These are phyloP conservation scores for Cladosporium sp. DNA, from an alignment of 2,329 filamentous ascomycete genomes.

Conservation along the genomic window DNA sequence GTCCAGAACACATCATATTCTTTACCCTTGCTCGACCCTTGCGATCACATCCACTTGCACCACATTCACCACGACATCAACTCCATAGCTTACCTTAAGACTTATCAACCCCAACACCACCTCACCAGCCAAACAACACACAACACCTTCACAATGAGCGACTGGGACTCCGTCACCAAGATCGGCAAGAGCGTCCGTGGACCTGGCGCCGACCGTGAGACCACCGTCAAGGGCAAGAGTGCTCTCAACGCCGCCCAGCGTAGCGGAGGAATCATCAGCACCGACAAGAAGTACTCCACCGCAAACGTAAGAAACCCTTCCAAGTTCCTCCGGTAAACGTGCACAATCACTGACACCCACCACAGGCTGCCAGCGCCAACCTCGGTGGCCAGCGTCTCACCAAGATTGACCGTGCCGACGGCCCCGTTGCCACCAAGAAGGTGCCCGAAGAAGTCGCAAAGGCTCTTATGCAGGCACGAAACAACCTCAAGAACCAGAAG, in stretches of 20 bases:
- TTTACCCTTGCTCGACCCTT: constrained; percentile 1
- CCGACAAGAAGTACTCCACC: constrained; percentile 85
- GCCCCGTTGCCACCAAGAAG: constrained; percentile 96
- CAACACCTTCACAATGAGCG: constrained; percentile 44
- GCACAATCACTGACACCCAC: constrained; percentile 27
- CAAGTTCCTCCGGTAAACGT: neutral
- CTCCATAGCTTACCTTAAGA: neutral
- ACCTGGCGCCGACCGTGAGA: constrained; percentile 71
- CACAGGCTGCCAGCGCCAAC: constrained; percentile 28
- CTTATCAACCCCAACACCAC: neutral
- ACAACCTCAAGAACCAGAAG: constrained; percentile 75
- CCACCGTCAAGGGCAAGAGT: constrained; percentile 77
- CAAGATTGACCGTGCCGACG: constrained; percentile 95
- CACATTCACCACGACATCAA: neutral
- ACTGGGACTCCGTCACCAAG: constrained; percentile 88
- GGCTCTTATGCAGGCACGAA: constrained; percentile 75
- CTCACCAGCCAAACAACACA: neutral
- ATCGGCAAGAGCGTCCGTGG: constrained; percentile 82
- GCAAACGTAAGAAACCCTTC: constrained; percentile 69
- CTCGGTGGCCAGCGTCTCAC: constrained; percentile 89
- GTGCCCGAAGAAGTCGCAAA: constrained; percentile 76
- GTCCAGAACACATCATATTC: constrained; percentile 13
- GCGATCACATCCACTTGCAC: neutral
- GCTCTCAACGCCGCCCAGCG: constrained; percentile 88
- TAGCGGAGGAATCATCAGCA: constrained; percentile 68